phyloP scores from a whole-genome alignment of 352 stramenopile genomes.

The Globisporangium viniferum region DNA sequence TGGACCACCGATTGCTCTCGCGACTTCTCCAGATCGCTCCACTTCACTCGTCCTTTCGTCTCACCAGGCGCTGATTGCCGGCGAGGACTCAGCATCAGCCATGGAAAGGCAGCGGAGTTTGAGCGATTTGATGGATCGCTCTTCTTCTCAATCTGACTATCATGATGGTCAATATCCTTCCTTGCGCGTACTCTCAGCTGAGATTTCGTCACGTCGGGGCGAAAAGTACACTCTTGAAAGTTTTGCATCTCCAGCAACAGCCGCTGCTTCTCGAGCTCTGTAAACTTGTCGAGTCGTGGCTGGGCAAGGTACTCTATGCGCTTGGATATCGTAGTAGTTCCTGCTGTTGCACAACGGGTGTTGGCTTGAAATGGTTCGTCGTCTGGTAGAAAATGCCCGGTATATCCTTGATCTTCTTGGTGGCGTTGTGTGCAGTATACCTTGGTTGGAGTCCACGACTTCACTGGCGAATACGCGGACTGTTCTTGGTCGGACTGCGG shows the following conservation, averaged over 20 bases:
- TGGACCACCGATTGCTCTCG: conserved; percentile 38
- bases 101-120: conserved; percentile 34
- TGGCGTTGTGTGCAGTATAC: neutral
- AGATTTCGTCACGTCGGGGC: conserved; percentile 37
- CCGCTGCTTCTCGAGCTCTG: conserved; percentile 59
- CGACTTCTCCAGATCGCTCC: conserved; percentile 10
- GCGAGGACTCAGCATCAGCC: conserved; percentile 59
- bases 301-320: conserved; percentile 48
- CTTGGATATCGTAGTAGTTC: conserved; percentile 14
- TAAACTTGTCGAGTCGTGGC: conserved; percentile 51
- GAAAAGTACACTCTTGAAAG: conserved; percentile 70
- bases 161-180: neutral
- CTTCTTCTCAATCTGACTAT: neutral
- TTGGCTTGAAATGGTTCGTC: neutral
- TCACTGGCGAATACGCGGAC: neutral
- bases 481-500: conserved; percentile 2
- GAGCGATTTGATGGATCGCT: neutral
- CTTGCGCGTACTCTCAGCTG: neutral
- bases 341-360: neutral
- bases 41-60: conserved; percentile 1
- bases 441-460: neutral
- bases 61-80: conserved; percentile 17
- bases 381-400: neutral
- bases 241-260: conserved; percentile 52
- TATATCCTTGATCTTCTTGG: neutral